Evolutionary conservation across 192 early-diverging fungal genomes (phyloP).

Genomic region (Gaertneriomyces sp.): DNA sequence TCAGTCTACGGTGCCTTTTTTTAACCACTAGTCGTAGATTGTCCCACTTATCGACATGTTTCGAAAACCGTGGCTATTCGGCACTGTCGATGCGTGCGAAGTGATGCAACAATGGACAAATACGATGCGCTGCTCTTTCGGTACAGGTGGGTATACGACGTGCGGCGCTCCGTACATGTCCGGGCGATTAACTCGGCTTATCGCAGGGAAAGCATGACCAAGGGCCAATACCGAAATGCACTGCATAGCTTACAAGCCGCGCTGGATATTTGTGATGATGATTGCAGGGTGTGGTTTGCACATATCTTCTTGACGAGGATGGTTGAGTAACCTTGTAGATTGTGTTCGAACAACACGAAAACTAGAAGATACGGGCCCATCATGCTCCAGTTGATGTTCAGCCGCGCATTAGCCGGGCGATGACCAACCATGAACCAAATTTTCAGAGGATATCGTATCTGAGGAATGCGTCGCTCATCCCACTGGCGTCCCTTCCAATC

Average conservation of each 20-base stretch:
- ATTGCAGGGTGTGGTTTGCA: slow-evolving; percentile 1
- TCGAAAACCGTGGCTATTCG: slow-evolving; percentile 6
- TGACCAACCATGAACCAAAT: too few species aligned
- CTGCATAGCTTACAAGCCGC: slow-evolving; percentile 4
- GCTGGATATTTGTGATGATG: slow-evolving; percentile 24
- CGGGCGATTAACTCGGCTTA: background rate
- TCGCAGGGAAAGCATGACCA: slow-evolving; percentile 8
- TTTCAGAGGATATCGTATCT: too few species aligned
- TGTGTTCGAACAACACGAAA: too few species aligned
- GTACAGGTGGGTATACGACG: slow-evolving; percentile 6
- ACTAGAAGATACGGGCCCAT: too few species aligned
- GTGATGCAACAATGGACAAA: slow-evolving; percentile 12
- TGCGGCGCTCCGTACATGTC: background rate
- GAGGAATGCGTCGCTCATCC: too few species aligned
- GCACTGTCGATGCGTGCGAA: slow-evolving; percentile 15
- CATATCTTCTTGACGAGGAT: background rate
- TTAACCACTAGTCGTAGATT: background rate
- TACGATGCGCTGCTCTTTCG: slow-evolving; percentile 20
- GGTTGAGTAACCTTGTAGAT: background rate
- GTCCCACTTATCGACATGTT: slow-evolving; percentile 6
- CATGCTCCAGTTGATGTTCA: too few species aligned
- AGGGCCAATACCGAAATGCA: background rate
- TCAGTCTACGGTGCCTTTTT: background rate
- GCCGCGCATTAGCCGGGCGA: too few species aligned
- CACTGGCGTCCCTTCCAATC: too few species aligned